Evolutionary conservation across 202 grass and related monocot species (phyloP).

Genomic region (Carex arenaria): DNA sequence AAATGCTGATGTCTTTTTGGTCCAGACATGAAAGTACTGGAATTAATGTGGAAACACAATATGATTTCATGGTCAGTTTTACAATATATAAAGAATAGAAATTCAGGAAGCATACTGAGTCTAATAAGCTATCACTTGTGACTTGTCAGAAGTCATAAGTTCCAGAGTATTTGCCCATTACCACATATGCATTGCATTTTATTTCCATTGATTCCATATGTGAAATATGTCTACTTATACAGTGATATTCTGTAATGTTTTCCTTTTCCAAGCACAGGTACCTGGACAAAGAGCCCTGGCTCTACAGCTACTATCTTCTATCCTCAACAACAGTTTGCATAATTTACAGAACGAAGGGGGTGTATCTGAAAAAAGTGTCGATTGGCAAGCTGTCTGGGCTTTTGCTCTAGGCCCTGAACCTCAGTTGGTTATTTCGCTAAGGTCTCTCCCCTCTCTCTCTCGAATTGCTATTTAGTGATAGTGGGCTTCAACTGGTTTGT

Average conservation of each 20-base stretch:
- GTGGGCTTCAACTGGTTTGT: background rate
- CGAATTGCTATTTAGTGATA: background rate
- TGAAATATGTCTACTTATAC: background rate
- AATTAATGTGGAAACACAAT: background rate
- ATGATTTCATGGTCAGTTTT: background rate
- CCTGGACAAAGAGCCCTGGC: constrained; percentile 84
- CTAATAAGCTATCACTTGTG: background rate
- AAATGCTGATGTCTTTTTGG: background rate
- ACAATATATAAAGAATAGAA: background rate
- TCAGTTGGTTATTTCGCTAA: constrained; percentile 71
- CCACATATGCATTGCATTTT: background rate
- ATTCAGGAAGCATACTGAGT: constrained; percentile 7
- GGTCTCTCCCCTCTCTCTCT: constrained; percentile 31
- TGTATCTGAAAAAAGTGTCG: constrained; percentile 37
- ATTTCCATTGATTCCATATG: background rate
- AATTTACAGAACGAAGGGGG: constrained; percentile 53
- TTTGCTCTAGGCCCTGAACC: constrained; percentile 91
- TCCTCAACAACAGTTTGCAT: constrained; percentile 62
- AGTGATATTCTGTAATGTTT: background rate
- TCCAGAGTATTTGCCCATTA: background rate
- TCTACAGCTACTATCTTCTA: constrained; percentile 72
- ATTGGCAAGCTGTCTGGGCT: constrained; percentile 98
- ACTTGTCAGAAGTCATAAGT: background rate
- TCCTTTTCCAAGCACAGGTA: constrained; percentile 53
- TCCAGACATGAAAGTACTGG: background rate